Percentiles rank a stretch among this genome's conserved stretches.
Evolutionary conservation across 805 yeast genomes (phyloP).

Genomic region (Candida saitoana): DNA sequence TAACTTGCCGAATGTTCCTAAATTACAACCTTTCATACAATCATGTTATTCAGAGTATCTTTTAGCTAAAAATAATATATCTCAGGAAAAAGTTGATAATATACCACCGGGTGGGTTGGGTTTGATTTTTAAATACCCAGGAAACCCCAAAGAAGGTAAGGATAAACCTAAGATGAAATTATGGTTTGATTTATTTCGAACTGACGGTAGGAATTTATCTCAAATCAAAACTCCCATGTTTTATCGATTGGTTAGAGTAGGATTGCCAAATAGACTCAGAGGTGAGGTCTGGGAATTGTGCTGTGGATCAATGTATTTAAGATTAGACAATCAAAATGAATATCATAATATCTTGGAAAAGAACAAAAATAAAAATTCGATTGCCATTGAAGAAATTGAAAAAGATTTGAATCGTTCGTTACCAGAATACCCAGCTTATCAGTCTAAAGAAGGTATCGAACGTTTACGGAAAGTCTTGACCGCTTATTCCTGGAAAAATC

Average conservation of each 20-base stretch:
- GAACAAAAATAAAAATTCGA: slow-evolving; percentile 60
- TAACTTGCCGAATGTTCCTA: slow-evolving; percentile 59
- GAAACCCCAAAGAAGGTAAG: slow-evolving; percentile 69
- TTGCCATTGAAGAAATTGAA: slow-evolving; percentile 94
- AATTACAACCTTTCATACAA: slow-evolving; percentile 59
- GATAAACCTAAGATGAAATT: slow-evolving; percentile 84
- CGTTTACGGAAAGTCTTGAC: slow-evolving; percentile 83
- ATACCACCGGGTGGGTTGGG: slow-evolving; percentile 88
- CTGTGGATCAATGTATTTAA: slow-evolving; percentile 75
- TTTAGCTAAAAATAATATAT: slow-evolving; percentile 53
- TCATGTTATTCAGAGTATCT: slow-evolving; percentile 84
- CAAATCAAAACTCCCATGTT: slow-evolving; percentile 71
- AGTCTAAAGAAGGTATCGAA: slow-evolving; percentile 76
- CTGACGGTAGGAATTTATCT: slow-evolving; percentile 81
- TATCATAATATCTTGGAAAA: slow-evolving; percentile 58
- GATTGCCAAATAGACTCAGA: slow-evolving; percentile 88
- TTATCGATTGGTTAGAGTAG: slow-evolving; percentile 80
- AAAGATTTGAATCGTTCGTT: slow-evolving; percentile 91
- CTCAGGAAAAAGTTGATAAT: slow-evolving; percentile 38
- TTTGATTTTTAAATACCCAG: slow-evolving; percentile 79
- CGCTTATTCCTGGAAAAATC: slow-evolving; percentile 95
- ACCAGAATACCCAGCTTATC: slow-evolving; percentile 96
- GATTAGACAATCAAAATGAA: slow-evolving; percentile 59
- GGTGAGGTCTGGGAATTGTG: slow-evolving; percentile 96
- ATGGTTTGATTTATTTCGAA: slow-evolving; percentile 88